Evolutionary conservation across 257 asterid genomes (phyloP), one percentile per base, ranked within the genome.

Genomic region (Petrea volubilis): DNA sequence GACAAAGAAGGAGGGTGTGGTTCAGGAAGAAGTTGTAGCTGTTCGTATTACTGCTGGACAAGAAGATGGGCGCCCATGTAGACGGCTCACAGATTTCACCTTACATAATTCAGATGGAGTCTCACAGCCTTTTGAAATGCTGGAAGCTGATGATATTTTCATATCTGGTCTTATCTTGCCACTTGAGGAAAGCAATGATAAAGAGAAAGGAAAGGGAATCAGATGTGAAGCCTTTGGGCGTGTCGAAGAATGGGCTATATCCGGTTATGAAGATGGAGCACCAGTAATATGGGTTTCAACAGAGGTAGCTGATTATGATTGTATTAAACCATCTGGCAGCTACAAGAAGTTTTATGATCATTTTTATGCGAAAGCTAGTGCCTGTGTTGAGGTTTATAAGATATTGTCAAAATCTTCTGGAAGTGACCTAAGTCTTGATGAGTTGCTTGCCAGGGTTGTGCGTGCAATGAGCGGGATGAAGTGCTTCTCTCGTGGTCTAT

Each of bases 151-250:
- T 76, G 92, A 91, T 76, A 72, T 89, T 67, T 94, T 80, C 76
- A 82, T 91, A 53, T 73, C 88, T 61, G 99, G 99, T 47, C 83
- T 79, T 29, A 64, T 94, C 76, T 80, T 84, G 57, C 97, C 99
- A 11, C 89, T 89, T 21, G 96, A 89, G 73, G 96, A 75, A 68
- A 70, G 60, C 72, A 72, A 36, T 65, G 90, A 78, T 36, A 86
- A 88, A 74, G 92, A 81, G 68, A 88, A 86, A 71, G 79, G 77
- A 38, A 85, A 80, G 62, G 93, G 95, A 24, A 67, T 89, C 34
- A 80, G 85, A 78, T 89, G 99, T 60, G 88, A 89, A 79, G 92
- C 95, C 72, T 94, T 94, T 80, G 97, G 99, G 20, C 97, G 97
- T 12, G 71, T 94, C n/a, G 98, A 94, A 73, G 93, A 85, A 68